These are phyloP conservation scores for Petasospora fabianii DNA, from an alignment of 1,139 yeast genomes.

Conservation along the genomic window DNA sequence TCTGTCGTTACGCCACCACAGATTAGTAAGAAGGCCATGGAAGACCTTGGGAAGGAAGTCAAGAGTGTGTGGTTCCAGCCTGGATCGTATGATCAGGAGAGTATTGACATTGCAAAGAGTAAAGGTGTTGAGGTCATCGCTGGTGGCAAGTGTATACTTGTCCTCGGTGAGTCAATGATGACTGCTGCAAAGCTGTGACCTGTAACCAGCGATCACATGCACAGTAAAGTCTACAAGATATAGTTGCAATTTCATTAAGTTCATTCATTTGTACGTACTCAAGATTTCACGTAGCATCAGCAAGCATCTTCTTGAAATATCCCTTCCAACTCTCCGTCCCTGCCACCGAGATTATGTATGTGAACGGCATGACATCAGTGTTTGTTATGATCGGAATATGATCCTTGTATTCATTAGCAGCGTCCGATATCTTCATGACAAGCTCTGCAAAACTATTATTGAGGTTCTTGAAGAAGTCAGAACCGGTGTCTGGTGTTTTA, in stretches of 20 bases:
- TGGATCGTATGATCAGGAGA: constrained; percentile 62
- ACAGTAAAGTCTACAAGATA: no score
- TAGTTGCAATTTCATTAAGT: no score
- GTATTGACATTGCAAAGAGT: constrained; percentile 41
- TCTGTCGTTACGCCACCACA: constrained; percentile 75
- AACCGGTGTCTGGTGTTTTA: constrained; percentile 5
- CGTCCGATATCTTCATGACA: constrained; percentile 45
- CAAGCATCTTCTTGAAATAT: constrained; percentile 24
- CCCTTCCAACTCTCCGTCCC: constrained; percentile 25
- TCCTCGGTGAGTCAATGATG: constrained; percentile 61
- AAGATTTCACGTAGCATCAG: no score
- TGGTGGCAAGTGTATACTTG: constrained; percentile 66
- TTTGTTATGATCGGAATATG: constrained; percentile 77
- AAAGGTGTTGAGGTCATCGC: constrained; percentile 38
- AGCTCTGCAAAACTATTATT: constrained; percentile 13
- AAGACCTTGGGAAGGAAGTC: constrained; percentile 37
- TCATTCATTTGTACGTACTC: no score
- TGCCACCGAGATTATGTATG: constrained; percentile 36
- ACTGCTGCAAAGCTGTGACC: constrained; percentile 26
- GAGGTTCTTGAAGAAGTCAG: constrained; percentile 7
- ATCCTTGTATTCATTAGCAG: constrained; percentile 52
- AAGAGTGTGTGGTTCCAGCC: constrained; percentile 82
- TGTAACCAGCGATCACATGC: no score
- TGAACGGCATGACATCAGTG: constrained; percentile 64
- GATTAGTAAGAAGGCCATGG: constrained; percentile 47